Evolutionary conservation across 176 grass and related monocot species (phyloP).

Genomic region (Aegilops tauschii): DNA sequence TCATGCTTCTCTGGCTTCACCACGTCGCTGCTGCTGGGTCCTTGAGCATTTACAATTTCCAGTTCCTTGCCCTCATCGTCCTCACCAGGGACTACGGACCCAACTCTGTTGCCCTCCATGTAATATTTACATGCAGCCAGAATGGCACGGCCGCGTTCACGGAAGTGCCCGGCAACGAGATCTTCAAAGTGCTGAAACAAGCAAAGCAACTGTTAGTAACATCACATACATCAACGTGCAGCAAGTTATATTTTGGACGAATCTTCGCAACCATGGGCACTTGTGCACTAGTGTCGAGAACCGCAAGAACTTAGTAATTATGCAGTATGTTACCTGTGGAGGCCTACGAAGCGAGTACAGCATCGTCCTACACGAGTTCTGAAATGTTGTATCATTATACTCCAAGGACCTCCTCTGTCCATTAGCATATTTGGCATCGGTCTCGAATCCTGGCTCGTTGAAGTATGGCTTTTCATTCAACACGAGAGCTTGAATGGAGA

Average conservation of each 20-base stretch:
- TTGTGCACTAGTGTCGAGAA: too few species aligned
- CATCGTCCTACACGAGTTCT: constrained; percentile 85
- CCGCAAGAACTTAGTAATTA: neutral
- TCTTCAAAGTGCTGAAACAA: constrained; percentile 84
- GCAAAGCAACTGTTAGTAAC: neutral
- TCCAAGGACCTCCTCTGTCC: constrained; percentile 39
- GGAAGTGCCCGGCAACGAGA: constrained; percentile 70
- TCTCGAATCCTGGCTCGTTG: constrained; percentile 68
- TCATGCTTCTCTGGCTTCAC: neutral
- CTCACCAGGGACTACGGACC: constrained; percentile 42
- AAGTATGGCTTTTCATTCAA: constrained; percentile 82
- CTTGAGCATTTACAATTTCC: neutral
- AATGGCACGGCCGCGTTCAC: constrained; percentile 47
- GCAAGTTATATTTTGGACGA: neutral
- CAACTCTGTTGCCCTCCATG: constrained; percentile 60
- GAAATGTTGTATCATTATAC: constrained; percentile 64
- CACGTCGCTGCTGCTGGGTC: constrained; percentile 7
- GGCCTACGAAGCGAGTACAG: constrained; percentile 70
- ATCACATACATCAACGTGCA: neutral
- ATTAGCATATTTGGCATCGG: constrained; percentile 24
- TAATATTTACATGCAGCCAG: constrained; percentile 73
- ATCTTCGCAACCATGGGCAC: neutral
- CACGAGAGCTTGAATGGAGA: constrained; percentile 89
- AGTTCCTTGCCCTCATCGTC: constrained; percentile 35
- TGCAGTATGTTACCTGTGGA: constrained; percentile 53